phyloP scores from a whole-genome alignment of 352 stramenopile species.

The Globisporangium uncinulatum region DNA sequence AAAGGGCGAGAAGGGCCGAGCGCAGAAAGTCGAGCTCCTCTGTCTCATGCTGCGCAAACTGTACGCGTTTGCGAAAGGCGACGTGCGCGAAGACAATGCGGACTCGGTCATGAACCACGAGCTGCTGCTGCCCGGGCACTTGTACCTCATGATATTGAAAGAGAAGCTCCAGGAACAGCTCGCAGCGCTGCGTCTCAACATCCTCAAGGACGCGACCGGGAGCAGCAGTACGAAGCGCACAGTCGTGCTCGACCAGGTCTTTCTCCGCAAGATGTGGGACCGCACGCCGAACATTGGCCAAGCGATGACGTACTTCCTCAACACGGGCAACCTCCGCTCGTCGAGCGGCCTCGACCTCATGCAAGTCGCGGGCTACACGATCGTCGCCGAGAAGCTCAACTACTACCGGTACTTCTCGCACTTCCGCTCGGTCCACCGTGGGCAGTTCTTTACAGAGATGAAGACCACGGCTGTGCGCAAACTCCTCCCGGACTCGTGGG shows the following conservation, averaged over 20 bases:
- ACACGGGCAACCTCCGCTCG: slow-evolving; percentile 98
- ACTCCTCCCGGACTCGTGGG: slow-evolving; percentile 98
- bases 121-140: slow-evolving; percentile 93
- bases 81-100: slow-evolving; percentile 95
- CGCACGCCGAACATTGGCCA: slow-evolving; percentile 86
- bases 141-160: slow-evolving; percentile 97
- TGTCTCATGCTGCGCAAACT: slow-evolving; percentile 98
- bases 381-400: slow-evolving; percentile 99
- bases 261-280: slow-evolving; percentile 93
- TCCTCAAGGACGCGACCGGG: slow-evolving; percentile 58
- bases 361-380: slow-evolving; percentile 97
- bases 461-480: slow-evolving; percentile 99
- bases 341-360: slow-evolving; percentile 97
- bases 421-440: slow-evolving; percentile 98
- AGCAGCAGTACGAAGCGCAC: slow-evolving; percentile 38
- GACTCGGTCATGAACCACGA: slow-evolving; percentile 99
- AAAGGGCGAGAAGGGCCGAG: slow-evolving; percentile 81
- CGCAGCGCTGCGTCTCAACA: slow-evolving; percentile 52
- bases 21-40: slow-evolving; percentile 92
- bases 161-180: slow-evolving; percentile 98
- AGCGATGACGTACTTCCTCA: slow-evolving; percentile 98
- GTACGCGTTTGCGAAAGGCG: slow-evolving; percentile 94
- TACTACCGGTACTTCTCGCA: slow-evolving; percentile 99
- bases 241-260: slow-evolving; percentile 79
- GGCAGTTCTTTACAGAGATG: slow-evolving; percentile 99